Conservation (phyloP, 2,329 filamentous ascomycete species). For the Botrytis byssoidea region DNA sequence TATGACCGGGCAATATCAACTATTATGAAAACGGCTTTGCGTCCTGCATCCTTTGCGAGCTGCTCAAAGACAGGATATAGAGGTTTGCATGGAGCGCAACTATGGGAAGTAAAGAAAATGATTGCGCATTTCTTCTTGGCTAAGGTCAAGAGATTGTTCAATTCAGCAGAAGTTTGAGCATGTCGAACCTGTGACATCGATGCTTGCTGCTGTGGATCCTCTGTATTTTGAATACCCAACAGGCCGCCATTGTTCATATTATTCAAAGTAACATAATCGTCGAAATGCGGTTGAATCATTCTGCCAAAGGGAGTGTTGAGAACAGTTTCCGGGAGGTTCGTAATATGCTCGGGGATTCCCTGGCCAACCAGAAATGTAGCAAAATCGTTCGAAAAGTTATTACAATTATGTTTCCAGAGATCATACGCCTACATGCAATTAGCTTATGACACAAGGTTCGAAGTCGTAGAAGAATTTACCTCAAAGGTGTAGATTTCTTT, state of each 20-base stretch:
- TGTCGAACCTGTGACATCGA: constrained; percentile 54
- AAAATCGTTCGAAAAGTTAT: constrained; percentile 95
- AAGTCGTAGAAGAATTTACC: constrained; percentile 43
- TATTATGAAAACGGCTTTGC: constrained; percentile 73
- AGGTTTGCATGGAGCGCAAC: constrained; percentile 79
- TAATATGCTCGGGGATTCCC: constrained; percentile 84
- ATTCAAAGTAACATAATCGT: constrained; percentile 58
- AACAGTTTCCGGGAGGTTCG: constrained; percentile 79
- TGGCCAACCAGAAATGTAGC: constrained; percentile 84
- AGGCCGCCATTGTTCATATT: constrained; percentile 53
- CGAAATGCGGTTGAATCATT: constrained; percentile 78
- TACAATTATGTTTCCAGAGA: constrained; percentile 89
- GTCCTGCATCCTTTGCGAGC: constrained; percentile 69
- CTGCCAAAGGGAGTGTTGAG: constrained; percentile 83
- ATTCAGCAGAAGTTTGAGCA: constrained; percentile 56
- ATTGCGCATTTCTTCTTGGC: constrained; percentile 70
- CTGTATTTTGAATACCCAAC: constrained; percentile 32
- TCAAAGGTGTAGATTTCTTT: constrained; percentile 78
- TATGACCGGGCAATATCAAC: constrained; percentile 71
- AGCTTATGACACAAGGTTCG: not conserved
- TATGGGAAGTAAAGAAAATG: constrained; percentile 89
- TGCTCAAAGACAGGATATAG: constrained; percentile 81
- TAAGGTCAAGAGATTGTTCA: constrained; percentile 58
- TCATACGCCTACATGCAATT: constrained; percentile 69
- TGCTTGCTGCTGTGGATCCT: constrained; percentile 23